Base-by-base conservation (phyloP, 2,329 filamentous ascomycete species). In the Podosphaera xanthii region DNA sequence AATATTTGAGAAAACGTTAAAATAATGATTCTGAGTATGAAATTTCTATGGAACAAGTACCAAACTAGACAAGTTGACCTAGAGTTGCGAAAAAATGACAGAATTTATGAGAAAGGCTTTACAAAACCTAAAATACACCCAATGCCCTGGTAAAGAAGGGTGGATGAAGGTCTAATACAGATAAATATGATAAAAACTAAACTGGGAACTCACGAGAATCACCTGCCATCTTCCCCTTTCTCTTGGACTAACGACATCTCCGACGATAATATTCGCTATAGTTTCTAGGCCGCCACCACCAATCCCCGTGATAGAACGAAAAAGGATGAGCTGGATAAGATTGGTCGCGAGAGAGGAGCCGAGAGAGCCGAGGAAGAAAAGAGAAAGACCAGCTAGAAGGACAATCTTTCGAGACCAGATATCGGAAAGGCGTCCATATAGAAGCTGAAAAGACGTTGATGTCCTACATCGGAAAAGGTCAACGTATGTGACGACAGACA, bases 361-460 rank as follows among this genome's bases (percentile, higher is more conserved):
- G 30, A 79, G 61, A 59, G 73, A 76, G 0, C 77, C 78, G 1
- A 72, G 62, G 64, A 78, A 76, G 67, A 81, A 81, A 2, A 79
- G 69, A 34, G 63, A 70, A 2, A 74, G 71, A 0, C 76, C 73
- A 0, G 71, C 64, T 0, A 80, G 66, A 2, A 81, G 62, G 36
- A 80, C 72, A 0, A 74, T 74, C 64, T 79, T 79, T 5, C 78
- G 73, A 2, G 78, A 78, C 74, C 74, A 81, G 40, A 81, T 79
- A 61, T 81, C 78, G 1, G 74, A 75, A 42, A 80, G 68, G 61
- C 77, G 78, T 3, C 82, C 83, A 85, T 85, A 89, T 8, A 64
- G 12, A 10, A 52, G 49, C 10, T 52, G 49, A 9, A 33, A 12
- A 9, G 49, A 52, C 33, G 49, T 52, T 9, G 49, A 31, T 33